A percentile compares a stretch with the other conserved stretches of the same genome.
Evolutionary conservation across 1,284 basidiomycete genomes (phyloP).

Genomic region (Pseudozyma flocculosa): DNA sequence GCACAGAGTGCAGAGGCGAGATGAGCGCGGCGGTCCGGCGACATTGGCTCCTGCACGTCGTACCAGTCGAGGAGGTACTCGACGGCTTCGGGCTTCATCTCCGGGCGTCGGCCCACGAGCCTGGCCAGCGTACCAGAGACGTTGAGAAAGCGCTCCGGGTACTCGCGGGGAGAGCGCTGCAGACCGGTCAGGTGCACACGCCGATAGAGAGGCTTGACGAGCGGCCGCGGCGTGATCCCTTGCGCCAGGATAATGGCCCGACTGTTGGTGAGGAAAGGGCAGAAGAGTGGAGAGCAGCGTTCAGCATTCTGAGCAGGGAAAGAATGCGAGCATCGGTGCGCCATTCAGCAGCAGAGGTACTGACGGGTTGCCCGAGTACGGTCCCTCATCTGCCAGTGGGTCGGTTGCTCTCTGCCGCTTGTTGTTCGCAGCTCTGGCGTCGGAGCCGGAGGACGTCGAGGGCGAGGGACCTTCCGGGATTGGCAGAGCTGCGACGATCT

Average conservation of each 20-base stretch:
- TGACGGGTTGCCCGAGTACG: neutral
- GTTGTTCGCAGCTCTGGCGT: slow-evolving; percentile 11
- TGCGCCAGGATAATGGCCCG: slow-evolving; percentile 26
- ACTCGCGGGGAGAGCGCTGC: slow-evolving; percentile 5
- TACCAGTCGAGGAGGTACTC: slow-evolving; percentile 14
- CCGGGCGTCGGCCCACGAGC: slow-evolving; percentile 17
- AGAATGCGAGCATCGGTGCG: too few species aligned
- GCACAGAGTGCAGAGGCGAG: slow-evolving; percentile 16
- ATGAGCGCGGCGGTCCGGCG: slow-evolving; percentile 9
- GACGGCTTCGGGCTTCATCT: slow-evolving; percentile 16
- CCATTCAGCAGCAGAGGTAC: too few species aligned
- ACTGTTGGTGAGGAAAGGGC: slow-evolving; percentile 13
- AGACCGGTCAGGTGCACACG: slow-evolving; percentile 20
- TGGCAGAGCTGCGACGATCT: slow-evolving; percentile 15
- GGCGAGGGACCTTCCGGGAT: slow-evolving; percentile 6
- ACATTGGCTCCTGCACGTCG: slow-evolving; percentile 8
- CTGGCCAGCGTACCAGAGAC: slow-evolving; percentile 16
- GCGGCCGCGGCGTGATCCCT: slow-evolving; percentile 17
- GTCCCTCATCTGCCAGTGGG: neutral
- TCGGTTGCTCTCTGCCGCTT: slow-evolving; percentile 3
- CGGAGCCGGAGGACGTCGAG: slow-evolving; percentile 4
- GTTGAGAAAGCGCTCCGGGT: slow-evolving; percentile 18
- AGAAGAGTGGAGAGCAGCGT: too few species aligned
- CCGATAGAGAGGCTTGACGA: slow-evolving; percentile 21
- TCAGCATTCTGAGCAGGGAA: too few species aligned